Conservation (phyloP, 2,329 filamentous ascomycete species). For the Ascochyta lentis region DNA sequence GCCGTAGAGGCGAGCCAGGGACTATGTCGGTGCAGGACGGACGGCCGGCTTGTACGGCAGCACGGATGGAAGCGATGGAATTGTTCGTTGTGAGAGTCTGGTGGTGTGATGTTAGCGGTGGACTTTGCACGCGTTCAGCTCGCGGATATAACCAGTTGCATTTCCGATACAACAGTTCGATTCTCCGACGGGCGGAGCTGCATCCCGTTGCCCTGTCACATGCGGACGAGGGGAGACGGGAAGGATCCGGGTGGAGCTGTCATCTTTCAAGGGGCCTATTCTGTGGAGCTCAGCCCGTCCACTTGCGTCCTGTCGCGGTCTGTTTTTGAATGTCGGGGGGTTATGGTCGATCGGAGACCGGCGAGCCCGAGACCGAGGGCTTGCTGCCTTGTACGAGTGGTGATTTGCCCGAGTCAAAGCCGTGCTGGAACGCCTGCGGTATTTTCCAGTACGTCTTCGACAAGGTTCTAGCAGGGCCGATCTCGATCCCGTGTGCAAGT, state of each 20-base stretch:
- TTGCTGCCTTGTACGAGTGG: not conserved
- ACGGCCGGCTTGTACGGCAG: slow-evolving; percentile 74
- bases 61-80: slow-evolving; percentile 75
- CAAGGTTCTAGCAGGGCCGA: slow-evolving; percentile 10
- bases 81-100: slow-evolving; percentile 77
- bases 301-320: not conserved
- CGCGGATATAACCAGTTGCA: not conserved
- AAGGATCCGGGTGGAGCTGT: not conserved
- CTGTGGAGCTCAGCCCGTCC: slow-evolving; percentile 1
- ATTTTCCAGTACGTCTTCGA: slow-evolving; percentile 6
- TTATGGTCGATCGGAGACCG: slow-evolving; percentile 1
- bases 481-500: slow-evolving; percentile 4
- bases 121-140: not conserved
- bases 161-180: not conserved
- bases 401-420: slow-evolving; percentile 14
- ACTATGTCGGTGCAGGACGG: slow-evolving; percentile 76
- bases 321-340: not conserved
- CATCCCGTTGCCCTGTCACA: not conserved
- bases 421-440: slow-evolving; percentile 6
- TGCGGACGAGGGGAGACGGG: not conserved
- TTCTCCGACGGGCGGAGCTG: not conserved
- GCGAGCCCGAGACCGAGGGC: slow-evolving; percentile 9
- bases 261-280: slow-evolving; percentile 7
- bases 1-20: slow-evolving; percentile 79
- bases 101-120: not conserved